phyloP scores from a whole-genome alignment of 2,329 filamentous ascomycete genomes.

The Bretziella fagacearum region DNA sequence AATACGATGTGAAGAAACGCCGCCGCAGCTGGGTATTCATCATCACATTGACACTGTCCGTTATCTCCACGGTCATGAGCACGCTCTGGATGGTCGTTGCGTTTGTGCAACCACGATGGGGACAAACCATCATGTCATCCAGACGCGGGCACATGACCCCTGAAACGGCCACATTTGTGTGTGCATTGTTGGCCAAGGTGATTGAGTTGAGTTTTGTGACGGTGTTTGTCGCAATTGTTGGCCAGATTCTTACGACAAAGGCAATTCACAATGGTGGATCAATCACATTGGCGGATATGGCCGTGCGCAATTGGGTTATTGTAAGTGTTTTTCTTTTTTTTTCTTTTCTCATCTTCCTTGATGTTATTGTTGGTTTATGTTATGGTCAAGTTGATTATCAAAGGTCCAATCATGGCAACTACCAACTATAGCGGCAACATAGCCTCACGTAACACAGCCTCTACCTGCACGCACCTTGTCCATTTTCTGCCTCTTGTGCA shows the following conservation, averaged over 20 bases:
- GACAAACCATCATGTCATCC: constrained; percentile 33
- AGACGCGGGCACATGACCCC: constrained; percentile 35
- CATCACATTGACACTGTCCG: constrained; percentile 30
- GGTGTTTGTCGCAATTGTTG: constrained; percentile 56
- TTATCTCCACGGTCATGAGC: constrained; percentile 49
- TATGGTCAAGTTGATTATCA: too few species aligned
- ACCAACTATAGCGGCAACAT: too few species aligned
- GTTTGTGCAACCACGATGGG: constrained; percentile 45
- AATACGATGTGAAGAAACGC: background rate
- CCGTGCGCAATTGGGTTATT: constrained; percentile 59
- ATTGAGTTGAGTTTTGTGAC: constrained; percentile 68
- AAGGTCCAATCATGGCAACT: too few species aligned
- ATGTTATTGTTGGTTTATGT: too few species aligned
- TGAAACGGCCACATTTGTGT: constrained; percentile 48
- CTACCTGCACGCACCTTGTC: background rate
- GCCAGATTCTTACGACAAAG: constrained; percentile 55
- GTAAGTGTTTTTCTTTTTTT: constrained; percentile 16
- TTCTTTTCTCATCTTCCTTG: background rate
- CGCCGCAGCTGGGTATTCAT: constrained; percentile 32
- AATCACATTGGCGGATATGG: constrained; percentile 59
- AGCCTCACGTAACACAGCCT: background rate
- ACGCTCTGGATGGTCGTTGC: constrained; percentile 49
- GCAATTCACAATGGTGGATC: constrained; percentile 43
- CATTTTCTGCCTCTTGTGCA: too few species aligned
- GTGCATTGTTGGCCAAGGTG: constrained; percentile 54